phyloP scores from a whole-genome alignment of 768 basidiomycete species.

The Collybia sp. region DNA sequence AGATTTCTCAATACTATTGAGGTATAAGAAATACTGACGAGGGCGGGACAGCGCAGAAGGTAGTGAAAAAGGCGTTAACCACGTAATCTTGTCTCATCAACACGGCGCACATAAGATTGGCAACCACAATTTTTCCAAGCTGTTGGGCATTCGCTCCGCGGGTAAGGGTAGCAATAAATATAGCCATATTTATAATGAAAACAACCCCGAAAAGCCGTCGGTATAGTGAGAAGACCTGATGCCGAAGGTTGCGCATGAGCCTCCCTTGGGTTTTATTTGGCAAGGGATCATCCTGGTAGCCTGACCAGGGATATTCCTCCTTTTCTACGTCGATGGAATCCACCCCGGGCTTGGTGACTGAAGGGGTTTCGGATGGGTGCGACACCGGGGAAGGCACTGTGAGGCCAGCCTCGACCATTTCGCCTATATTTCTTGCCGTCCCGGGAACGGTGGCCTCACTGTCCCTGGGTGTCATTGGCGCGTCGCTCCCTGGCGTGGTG shows the following conservation, averaged over 20 bases:
- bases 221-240: slow-evolving; percentile 52
- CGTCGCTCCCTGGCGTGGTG: slow-evolving; percentile 5
- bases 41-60: slow-evolving; percentile 42
- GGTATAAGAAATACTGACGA: no score
- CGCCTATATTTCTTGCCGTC: background rate
- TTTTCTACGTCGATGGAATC: slow-evolving; percentile 18
- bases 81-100: slow-evolving; percentile 54
- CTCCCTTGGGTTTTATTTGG: slow-evolving; percentile 49
- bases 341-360: slow-evolving; percentile 13
- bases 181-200: slow-evolving; percentile 48
- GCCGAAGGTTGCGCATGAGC: slow-evolving; percentile 45
- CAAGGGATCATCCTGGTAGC: slow-evolving; percentile 43
- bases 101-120: slow-evolving; percentile 44
- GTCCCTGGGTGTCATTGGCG: slow-evolving; percentile 5
- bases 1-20: no score
- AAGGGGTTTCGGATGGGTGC: slow-evolving; percentile 6
- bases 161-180: slow-evolving; percentile 39
- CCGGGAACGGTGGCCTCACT: slow-evolving; percentile 6
- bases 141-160: slow-evolving; percentile 28
- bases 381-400: no score
- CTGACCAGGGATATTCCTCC: slow-evolving; percentile 42
- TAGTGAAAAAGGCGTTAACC: slow-evolving; percentile 51
- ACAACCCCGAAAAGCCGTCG: slow-evolving; percentile 56
- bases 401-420: no score
- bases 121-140: slow-evolving; percentile 34